phyloP scores from a whole-genome alignment of 805 yeast genomes.

The Diddensiella santjacobensis region DNA sequence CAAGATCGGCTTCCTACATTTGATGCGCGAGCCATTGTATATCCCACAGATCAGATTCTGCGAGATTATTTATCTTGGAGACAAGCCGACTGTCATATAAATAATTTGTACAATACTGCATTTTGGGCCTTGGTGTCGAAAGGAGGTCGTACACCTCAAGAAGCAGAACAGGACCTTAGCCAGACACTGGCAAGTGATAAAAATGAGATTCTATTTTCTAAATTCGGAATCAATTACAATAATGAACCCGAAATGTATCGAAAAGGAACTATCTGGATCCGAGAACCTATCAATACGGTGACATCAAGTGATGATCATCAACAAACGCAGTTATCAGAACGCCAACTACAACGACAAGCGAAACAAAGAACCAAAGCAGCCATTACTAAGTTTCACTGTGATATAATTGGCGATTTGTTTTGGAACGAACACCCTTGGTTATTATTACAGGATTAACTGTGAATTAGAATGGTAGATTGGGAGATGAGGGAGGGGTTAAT shows the following conservation, averaged over 20 bases:
- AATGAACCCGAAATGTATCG: constrained; percentile 83
- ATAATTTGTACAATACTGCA: constrained; percentile 86
- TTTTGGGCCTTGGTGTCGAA: constrained; percentile 80
- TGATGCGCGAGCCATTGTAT: constrained; percentile 85
- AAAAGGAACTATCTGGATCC: constrained; percentile 68
- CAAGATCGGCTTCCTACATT: constrained; percentile 71
- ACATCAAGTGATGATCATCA: neutral
- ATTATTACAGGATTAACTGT: too few relatives aligned
- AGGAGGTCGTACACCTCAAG: constrained; percentile 68
- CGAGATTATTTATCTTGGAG: constrained; percentile 92
- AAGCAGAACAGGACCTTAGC: constrained; percentile 67
- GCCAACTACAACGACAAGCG: constrained; percentile 49
- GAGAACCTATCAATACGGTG: constrained; percentile 37
- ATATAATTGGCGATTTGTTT: constrained; percentile 59
- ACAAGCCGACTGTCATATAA: constrained; percentile 92
- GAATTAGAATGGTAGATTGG: too few relatives aligned
- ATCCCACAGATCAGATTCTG: constrained; percentile 60
- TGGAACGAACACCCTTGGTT: constrained; percentile 50
- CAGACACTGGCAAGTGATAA: constrained; percentile 84
- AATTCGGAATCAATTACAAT: constrained; percentile 84
- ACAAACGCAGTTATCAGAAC: constrained; percentile 27
- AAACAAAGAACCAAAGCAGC: constrained; percentile 48
- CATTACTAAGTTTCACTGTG: constrained; percentile 49
- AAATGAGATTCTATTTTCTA: constrained; percentile 75
- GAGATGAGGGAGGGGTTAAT: too few relatives aligned